phyloP scores from a whole-genome alignment of 106 monocot genomes.

The Platanthera guangdongensis region DNA sequence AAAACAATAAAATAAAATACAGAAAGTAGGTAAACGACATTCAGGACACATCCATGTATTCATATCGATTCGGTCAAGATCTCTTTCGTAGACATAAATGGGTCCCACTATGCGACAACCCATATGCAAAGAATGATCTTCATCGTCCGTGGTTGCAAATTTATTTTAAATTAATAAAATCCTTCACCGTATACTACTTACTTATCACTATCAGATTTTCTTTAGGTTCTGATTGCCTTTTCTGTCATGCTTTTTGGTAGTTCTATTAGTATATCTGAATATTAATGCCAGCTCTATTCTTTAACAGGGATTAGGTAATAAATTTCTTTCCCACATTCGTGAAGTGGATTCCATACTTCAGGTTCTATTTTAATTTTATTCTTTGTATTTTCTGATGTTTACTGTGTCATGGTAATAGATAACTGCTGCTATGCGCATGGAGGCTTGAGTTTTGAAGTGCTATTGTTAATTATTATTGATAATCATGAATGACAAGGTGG shows the following conservation, averaged over 20 bases:
- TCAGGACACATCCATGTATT: too few species aligned
- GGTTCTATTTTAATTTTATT: slow-evolving; percentile 33
- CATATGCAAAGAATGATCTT: too few species aligned
- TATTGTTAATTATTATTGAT: background rate
- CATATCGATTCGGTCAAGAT: too few species aligned
- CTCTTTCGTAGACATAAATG: too few species aligned
- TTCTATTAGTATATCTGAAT: background rate
- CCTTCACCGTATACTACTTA: too few species aligned
- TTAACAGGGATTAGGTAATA: slow-evolving; percentile 82
- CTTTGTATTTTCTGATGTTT: slow-evolving; percentile 3
- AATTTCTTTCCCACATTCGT: slow-evolving; percentile 92
- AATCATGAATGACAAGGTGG: background rate
- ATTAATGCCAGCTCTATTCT: slow-evolving; percentile 8
- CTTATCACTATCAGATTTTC: background rate
- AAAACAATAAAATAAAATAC: too few species aligned
- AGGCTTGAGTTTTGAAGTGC: background rate
- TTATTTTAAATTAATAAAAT: too few species aligned
- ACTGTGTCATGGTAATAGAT: background rate
- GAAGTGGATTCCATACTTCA: slow-evolving; percentile 97
- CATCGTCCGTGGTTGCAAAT: too few species aligned
- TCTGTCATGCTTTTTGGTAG: background rate
- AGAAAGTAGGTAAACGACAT: too few species aligned
- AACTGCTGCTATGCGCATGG: background rate
- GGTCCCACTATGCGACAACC: too few species aligned
- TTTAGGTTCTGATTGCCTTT: background rate